Percentiles rank a stretch among this genome's conserved stretches.
These are phyloP conservation scores for Penicillium longicatenatum DNA, from an alignment of 495 filamentous ascomycete species.

Conservation along the genomic window DNA sequence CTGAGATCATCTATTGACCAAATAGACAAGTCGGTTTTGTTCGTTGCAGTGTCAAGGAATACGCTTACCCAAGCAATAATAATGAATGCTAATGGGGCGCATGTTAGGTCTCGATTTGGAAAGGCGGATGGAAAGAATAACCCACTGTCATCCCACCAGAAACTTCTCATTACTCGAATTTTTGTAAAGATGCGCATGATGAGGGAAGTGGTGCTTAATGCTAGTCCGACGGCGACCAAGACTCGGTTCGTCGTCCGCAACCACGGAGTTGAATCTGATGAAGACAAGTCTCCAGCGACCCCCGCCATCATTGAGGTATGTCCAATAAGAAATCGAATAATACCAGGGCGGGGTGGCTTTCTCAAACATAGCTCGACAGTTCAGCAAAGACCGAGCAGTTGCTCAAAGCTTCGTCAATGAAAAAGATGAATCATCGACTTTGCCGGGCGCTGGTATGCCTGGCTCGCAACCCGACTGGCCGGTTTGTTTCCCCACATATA, in stretches of 20 bases:
- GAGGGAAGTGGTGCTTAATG: slow-evolving; percentile 9
- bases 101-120: background rate
- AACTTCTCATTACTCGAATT: slow-evolving; percentile 4
- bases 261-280: background rate
- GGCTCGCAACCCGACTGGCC: no score
- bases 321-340: background rate
- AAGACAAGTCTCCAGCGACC: background rate
- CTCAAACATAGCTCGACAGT: background rate
- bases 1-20: background rate
- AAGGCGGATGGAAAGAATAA: background rate
- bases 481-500: no score
- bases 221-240: slow-evolving; percentile 5
- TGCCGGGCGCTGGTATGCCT: background rate
- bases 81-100: background rate
- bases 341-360: background rate
- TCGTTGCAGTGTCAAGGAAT: background rate
- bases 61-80: background rate
- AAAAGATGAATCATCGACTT: background rate
- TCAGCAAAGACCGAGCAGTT: no score
- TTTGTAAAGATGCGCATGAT: slow-evolving; percentile 9
- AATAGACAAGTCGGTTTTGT: background rate
- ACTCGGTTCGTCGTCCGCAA: slow-evolving; percentile 8
- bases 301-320: background rate
- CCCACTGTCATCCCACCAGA: slow-evolving; percentile 16
- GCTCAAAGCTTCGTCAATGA: no score